Evolutionary conservation across 2,329 filamentous ascomycete species (phyloP).

Genomic region (Aspergillus sp.): DNA sequence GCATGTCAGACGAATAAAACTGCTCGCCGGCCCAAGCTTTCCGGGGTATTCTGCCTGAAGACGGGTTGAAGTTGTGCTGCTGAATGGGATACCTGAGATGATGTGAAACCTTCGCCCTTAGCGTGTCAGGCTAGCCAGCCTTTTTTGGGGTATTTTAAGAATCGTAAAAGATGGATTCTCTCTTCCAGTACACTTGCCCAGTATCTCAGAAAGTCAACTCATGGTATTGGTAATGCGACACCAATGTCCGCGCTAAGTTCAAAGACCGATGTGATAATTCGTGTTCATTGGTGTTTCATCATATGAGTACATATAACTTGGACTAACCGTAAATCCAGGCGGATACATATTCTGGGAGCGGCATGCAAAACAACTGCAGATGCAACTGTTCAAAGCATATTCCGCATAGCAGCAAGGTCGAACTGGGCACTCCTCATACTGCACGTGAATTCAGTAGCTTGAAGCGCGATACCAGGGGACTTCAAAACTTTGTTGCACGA

Average conservation of each 20-base stretch:
- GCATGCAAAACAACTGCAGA: neutral
- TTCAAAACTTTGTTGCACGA: neutral
- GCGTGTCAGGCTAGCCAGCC: neutral
- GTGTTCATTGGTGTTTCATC: constrained; percentile 6
- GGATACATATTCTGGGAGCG: neutral
- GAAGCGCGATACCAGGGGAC: neutral
- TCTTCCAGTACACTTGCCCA: neutral
- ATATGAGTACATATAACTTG: constrained; percentile 7
- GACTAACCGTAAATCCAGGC: neutral
- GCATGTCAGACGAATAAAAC: neutral
- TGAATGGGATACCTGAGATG: too few species aligned
- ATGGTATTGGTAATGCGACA: neutral
- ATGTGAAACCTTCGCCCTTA: neutral
- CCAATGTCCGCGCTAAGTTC: neutral
- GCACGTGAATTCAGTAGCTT: neutral
- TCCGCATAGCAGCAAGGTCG: neutral
- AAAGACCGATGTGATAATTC: neutral
- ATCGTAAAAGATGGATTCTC: neutral
- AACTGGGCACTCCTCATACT: neutral
- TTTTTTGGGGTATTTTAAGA: neutral
- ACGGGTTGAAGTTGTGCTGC: neutral
- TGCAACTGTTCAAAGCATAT: neutral
- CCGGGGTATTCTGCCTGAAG: neutral
- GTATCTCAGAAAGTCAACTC: neutral
- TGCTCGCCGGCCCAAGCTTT: too few species aligned